Percentiles rank a stretch among this genome's conserved stretches.
These are phyloP conservation scores for Cercospora zeae-maydis DNA, from an alignment of 2,329 filamentous ascomycete genomes.

Conservation along the genomic window DNA sequence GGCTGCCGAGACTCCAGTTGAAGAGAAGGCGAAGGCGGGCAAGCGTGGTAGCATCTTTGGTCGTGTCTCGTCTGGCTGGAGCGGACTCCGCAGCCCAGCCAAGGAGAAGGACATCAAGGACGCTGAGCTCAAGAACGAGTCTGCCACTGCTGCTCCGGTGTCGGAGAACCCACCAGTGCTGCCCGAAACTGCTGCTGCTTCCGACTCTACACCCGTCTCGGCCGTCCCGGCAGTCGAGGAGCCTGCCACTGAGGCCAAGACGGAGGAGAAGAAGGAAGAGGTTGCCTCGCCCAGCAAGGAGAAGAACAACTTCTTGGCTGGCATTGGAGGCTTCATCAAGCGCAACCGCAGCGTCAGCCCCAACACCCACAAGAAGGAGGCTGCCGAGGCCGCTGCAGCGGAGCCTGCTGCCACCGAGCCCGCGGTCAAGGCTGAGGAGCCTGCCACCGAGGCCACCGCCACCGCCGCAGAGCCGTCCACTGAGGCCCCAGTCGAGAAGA, in stretches of 20 bases:
- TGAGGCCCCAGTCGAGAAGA: slow-evolving; percentile 25
- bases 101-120: slow-evolving; percentile 71
- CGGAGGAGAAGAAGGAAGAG: slow-evolving; percentile 45
- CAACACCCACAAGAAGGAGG: slow-evolving; percentile 36
- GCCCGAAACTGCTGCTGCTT: slow-evolving; percentile 44
- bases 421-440: slow-evolving; percentile 26
- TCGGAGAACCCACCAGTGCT: slow-evolving; percentile 37
- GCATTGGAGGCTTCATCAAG: slow-evolving; percentile 33
- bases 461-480: slow-evolving; percentile 33
- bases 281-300: slow-evolving; percentile 32
- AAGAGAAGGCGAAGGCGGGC: slow-evolving; percentile 59
- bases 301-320: slow-evolving; percentile 36
- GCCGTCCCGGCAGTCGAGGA: slow-evolving; percentile 37
- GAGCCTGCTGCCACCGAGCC: slow-evolving; percentile 32
- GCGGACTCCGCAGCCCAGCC: slow-evolving; percentile 51
- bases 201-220: slow-evolving; percentile 33
- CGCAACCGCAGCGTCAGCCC: slow-evolving; percentile 38
- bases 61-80: slow-evolving; percentile 56
- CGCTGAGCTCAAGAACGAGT: slow-evolving; percentile 56
- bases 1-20: slow-evolving; percentile 39
- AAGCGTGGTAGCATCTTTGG: slow-evolving; percentile 87
- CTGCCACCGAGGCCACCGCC: slow-evolving; percentile 29
- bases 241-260: slow-evolving; percentile 33
- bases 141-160: slow-evolving; percentile 49
- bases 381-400: slow-evolving; percentile 28